Conservation (phyloP, 225 moss, liverwort and hornwort genomes). For the Thuidium tamariscinum region DNA sequence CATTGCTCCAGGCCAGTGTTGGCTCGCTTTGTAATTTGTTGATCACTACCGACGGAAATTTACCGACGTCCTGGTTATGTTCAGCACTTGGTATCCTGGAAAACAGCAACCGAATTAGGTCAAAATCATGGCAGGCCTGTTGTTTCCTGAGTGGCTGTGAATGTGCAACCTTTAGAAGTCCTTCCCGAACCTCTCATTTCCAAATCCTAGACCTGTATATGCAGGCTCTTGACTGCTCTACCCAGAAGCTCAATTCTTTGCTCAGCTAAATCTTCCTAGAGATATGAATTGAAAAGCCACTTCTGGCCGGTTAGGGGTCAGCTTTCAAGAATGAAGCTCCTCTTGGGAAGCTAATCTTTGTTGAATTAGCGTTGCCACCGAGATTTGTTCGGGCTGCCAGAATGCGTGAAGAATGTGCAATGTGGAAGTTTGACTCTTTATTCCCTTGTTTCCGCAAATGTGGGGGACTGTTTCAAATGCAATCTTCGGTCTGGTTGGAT, state of each 20-base stretch:
- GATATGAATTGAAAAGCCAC: background rate
- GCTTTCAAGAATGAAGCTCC: background rate
- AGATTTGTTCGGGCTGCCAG: background rate
- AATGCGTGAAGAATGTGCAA: background rate
- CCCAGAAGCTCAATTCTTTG: background rate
- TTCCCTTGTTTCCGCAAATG: background rate
- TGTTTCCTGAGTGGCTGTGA: background rate
- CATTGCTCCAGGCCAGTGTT: background rate
- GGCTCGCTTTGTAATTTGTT: background rate
- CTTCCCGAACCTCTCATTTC: background rate
- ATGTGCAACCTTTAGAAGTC: background rate
- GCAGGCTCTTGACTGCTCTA: background rate
- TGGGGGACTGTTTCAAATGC: background rate
- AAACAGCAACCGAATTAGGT: background rate
- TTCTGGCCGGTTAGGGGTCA: no score
- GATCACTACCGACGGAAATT: background rate
- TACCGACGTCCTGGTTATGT: background rate
- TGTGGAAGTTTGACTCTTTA: background rate
- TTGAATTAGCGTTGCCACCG: no score
- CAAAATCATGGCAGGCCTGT: no score
- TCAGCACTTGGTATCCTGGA: background rate
- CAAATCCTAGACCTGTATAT: background rate
- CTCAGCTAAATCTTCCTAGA: background rate
- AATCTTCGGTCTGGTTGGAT: background rate
- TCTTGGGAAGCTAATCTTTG: background rate